Percentiles rank a stretch among this genome's conserved stretches.
phyloP scores from a whole-genome alignment of 768 basidiomycete genomes.

The Infundibulicybe gibba region DNA sequence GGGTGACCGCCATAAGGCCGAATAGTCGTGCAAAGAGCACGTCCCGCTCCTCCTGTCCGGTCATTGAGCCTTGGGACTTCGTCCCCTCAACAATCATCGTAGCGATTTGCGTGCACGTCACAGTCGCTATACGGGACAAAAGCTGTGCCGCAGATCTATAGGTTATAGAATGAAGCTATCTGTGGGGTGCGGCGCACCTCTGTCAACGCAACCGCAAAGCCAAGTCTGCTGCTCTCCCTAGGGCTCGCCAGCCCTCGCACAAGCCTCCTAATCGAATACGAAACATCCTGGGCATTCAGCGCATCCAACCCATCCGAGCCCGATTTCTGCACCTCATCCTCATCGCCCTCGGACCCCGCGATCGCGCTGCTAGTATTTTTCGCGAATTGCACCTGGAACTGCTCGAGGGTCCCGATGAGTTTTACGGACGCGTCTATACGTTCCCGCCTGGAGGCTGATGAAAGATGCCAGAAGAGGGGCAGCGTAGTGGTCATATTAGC shows the following conservation, averaged over 20 bases:
- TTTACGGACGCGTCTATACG: conserved; percentile 84
- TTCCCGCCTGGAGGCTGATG: conserved; percentile 74
- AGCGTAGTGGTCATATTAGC: conserved; percentile 77
- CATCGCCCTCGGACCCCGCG: conserved; percentile 40
- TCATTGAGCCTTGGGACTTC: conserved; percentile 71
- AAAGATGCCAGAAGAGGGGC: conserved; percentile 92
- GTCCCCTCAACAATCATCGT: conserved; percentile 72
- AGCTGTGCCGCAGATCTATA: conserved; percentile 33
- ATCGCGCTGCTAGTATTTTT: conserved; percentile 31
- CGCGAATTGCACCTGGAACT: conserved; percentile 71
- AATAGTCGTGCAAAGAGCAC: conserved; percentile 89
- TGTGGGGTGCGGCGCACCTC: conserved; percentile 54
- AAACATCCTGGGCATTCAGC: conserved; percentile 85
- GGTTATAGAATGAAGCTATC: neutral
- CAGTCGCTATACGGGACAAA: conserved; percentile 70
- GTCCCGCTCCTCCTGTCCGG: conserved; percentile 91
- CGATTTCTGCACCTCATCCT: conserved; percentile 36
- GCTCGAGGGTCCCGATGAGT: conserved; percentile 75
- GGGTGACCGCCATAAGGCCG: conserved; percentile 80
- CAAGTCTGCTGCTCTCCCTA: conserved; percentile 88
- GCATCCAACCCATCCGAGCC: conserved; percentile 52
- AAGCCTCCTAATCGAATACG: conserved; percentile 86
- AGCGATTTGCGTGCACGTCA: conserved; percentile 75
- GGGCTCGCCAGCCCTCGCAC: conserved; percentile 88
- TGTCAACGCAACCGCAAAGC: conserved; percentile 94